Conservation (phyloP, 1,284 basidiomycete species). For the Albatrellus sp. region DNA sequence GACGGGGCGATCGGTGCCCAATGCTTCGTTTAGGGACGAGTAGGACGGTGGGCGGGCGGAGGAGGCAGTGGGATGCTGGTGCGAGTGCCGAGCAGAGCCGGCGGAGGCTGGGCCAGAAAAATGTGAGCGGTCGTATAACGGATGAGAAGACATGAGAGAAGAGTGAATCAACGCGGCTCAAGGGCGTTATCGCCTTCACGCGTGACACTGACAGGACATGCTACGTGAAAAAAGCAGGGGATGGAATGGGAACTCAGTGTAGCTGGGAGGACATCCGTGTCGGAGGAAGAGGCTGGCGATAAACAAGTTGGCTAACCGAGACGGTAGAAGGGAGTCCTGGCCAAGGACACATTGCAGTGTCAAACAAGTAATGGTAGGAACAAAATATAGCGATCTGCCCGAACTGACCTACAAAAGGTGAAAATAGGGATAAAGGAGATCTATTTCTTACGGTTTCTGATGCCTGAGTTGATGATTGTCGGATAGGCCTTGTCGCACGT, state of each 20-base stretch:
- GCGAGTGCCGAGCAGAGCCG: conserved; percentile 13
- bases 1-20: conserved; percentile 12
- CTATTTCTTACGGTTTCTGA: conserved; percentile 1
- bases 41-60: conserved; percentile 15
- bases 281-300: not conserved
- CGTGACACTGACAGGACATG: conserved; percentile 11
- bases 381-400: not conserved
- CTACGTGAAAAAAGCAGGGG: conserved; percentile 12
- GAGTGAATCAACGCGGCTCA: conserved; percentile 4
- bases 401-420: conserved; percentile 4
- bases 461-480: not conserved
- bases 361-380: conserved; percentile 1
- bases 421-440: conserved; percentile 2
- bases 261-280: conserved; percentile 7
- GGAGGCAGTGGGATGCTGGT: conserved; percentile 13
- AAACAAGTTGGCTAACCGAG: not conserved
- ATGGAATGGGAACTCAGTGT: conserved; percentile 2
- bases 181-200: conserved; percentile 9
- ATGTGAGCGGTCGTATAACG: conserved; percentile 16
- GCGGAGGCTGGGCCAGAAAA: conserved; percentile 14
- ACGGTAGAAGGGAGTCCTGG: not conserved
- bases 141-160: conserved; percentile 15
- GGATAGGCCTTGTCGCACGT: not conserved
- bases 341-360: conserved; percentile 1
- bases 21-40: conserved; percentile 21